Evolutionary conservation across 1,284 basidiomycete genomes (phyloP).

Genomic region (Moesziomyces globuligerus): DNA sequence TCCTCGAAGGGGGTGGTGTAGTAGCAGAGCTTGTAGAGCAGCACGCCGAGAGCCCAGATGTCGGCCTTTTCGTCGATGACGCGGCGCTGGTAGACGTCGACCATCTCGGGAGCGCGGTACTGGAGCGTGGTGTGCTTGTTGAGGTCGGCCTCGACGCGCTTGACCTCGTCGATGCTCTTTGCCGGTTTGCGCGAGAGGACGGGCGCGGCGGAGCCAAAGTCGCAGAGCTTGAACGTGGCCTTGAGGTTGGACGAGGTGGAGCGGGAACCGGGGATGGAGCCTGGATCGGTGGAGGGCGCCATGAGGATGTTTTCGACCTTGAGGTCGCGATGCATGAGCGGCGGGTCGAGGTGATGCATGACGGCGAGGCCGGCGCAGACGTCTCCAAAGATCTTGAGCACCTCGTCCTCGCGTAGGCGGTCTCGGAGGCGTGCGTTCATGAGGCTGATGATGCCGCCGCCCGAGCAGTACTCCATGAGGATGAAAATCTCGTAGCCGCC

Average conservation of each 20-base stretch:
- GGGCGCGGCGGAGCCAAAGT: slow-evolving; percentile 92
- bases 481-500: slow-evolving; percentile 94
- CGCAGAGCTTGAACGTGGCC: slow-evolving; percentile 87
- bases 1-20: slow-evolving; percentile 91
- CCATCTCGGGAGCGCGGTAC: slow-evolving; percentile 97
- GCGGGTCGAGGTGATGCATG: slow-evolving; percentile 92
- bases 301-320: slow-evolving; percentile 93
- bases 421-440: slow-evolving; percentile 96
- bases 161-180: slow-evolving; percentile 71
- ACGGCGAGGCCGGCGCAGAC: slow-evolving; percentile 62
- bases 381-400: slow-evolving; percentile 86
- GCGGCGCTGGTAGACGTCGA: slow-evolving; percentile 84
- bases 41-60: slow-evolving; percentile 80
- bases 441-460: slow-evolving; percentile 98
- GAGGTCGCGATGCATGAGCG: slow-evolving; percentile 93
- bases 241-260: slow-evolving; percentile 71
- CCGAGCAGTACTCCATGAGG: slow-evolving; percentile 94
- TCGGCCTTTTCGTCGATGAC: slow-evolving; percentile 90
- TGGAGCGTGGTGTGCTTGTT: slow-evolving; percentile 94
- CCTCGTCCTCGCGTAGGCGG: slow-evolving; percentile 91
- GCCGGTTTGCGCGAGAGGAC: slow-evolving; percentile 53
- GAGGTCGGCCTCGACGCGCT: slow-evolving; percentile 86
- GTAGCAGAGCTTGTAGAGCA: slow-evolving; percentile 88
- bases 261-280: slow-evolving; percentile 33
- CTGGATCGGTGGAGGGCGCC: slow-evolving; percentile 66